phyloP scores from a whole-genome alignment of 805 yeast species.

The Phaffomyces antillensis region DNA sequence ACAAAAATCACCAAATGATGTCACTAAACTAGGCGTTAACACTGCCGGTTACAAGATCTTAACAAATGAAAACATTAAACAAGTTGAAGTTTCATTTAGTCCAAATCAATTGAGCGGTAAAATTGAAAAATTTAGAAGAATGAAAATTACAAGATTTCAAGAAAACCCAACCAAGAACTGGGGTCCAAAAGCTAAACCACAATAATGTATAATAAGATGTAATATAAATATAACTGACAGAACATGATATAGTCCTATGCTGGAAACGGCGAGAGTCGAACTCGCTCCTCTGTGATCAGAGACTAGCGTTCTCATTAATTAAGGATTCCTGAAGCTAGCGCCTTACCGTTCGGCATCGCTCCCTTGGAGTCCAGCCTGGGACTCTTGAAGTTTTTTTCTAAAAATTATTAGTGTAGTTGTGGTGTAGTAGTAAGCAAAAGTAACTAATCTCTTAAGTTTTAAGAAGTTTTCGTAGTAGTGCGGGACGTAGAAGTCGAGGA shows the following conservation, averaged over 20 bases:
- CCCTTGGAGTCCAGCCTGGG: constrained; percentile 4
- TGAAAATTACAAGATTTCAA: constrained; percentile 82
- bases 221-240: neutral
- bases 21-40: constrained; percentile 29
- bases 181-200: constrained; percentile 93
- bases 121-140: constrained; percentile 55
- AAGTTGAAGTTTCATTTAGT: constrained; percentile 46
- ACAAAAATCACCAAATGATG: constrained; percentile 32
- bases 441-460: no score
- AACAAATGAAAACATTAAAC: constrained; percentile 33
- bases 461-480: no score
- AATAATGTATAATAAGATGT: constrained; percentile 5
- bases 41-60: constrained; percentile 55
- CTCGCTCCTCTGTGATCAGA: constrained; percentile 21
- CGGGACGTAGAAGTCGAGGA: neutral
- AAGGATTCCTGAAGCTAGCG: constrained; percentile 23
- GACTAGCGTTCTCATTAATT: constrained; percentile 14
- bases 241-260: neutral
- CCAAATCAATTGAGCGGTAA: constrained; percentile 49
- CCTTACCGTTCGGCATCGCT: constrained; percentile 23
- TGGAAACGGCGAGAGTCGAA: constrained; percentile 23
- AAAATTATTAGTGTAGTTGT: no score
- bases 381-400: no score
- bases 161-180: constrained; percentile 90
- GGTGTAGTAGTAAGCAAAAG: no score